phyloP scores from a whole-genome alignment of 805 yeast species.

The Clavispora fructus region DNA sequence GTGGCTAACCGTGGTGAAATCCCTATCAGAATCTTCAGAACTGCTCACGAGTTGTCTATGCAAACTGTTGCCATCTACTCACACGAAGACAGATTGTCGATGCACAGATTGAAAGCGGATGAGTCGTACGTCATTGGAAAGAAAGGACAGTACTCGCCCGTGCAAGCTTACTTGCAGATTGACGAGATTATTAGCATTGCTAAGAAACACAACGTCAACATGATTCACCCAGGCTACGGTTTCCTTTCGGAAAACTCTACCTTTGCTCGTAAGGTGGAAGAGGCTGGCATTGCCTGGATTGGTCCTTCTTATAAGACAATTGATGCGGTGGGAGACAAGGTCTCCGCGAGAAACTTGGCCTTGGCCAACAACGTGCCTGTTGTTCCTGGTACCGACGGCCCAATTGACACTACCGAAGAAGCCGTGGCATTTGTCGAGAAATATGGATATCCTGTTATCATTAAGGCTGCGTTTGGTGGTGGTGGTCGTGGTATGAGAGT shows the following conservation, averaged over 20 bases:
- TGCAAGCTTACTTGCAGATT: constrained; percentile 90
- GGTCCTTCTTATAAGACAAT: constrained; percentile 88
- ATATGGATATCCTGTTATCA: constrained; percentile 93
- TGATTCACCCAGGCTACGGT: constrained; percentile 44
- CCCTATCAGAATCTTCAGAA: constrained; percentile 85
- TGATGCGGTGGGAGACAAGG: constrained; percentile 96
- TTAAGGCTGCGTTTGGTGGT: constrained; percentile 99
- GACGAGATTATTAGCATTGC: constrained; percentile 90
- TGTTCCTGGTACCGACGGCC: constrained; percentile 98
- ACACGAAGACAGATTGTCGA: constrained; percentile 89
- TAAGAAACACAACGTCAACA: constrained; percentile 30
- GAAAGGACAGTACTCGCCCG: constrained; percentile 88
- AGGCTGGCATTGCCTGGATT: constrained; percentile 89
- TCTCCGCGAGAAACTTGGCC: constrained; percentile 87
- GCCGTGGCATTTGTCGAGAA: constrained; percentile 74
- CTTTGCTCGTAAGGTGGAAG: constrained; percentile 87
- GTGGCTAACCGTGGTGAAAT: constrained; percentile 86
- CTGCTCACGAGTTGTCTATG: constrained; percentile 97
- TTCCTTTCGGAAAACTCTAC: constrained; percentile 88
- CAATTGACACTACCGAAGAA: constrained; percentile 74
- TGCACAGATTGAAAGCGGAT: constrained; percentile 93
- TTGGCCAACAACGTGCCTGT: constrained; percentile 77
- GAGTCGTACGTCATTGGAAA: constrained; percentile 90
- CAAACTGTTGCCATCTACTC: constrained; percentile 96
- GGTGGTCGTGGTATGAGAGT: constrained; percentile 99